phyloP scores from a whole-genome alignment of 2,329 filamentous ascomycete genomes.

The Paracamarosporium sp. region DNA sequence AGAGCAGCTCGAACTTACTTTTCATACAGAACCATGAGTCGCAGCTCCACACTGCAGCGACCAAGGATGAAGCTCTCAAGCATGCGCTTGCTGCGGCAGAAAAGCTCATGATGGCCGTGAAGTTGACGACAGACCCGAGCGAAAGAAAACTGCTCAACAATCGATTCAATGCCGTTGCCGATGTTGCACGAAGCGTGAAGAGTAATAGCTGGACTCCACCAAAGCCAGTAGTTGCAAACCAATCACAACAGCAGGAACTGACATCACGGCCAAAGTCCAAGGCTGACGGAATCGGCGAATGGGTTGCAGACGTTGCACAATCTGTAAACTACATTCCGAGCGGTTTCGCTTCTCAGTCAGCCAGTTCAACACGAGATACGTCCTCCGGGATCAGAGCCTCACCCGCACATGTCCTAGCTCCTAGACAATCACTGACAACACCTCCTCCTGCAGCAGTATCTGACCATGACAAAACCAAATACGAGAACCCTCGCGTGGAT shows the following conservation, averaged over 20 bases:
- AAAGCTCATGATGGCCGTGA: conserved; percentile 78
- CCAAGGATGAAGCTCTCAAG: conserved; percentile 70
- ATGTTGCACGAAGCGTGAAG: conserved; percentile 79
- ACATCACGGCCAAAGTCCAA: conserved; percentile 11
- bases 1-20: conserved; percentile 24
- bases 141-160: conserved; percentile 72
- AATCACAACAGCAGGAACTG: conserved; percentile 6
- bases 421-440: conserved; percentile 3
- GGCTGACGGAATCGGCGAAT: conserved; percentile 25
- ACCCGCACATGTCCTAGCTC: conserved; percentile 15
- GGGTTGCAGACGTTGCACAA: conserved; percentile 30
- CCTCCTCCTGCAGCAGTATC: background rate
- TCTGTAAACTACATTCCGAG: conserved; percentile 5
- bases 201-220: conserved; percentile 31
- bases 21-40: conserved; percentile 37
- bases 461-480: background rate
- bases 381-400: background rate
- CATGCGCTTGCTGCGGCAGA: conserved; percentile 81
- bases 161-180: conserved; percentile 74
- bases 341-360: conserved; percentile 13
- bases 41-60: conserved; percentile 57
- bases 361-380: conserved; percentile 4
- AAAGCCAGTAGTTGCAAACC: background rate
- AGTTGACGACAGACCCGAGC: conserved; percentile 62
- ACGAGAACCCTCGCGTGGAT: background rate